Base-by-base conservation (phyloP, 1,284 basidiomycete genomes). In the Cryptococcus sp. region DNA sequence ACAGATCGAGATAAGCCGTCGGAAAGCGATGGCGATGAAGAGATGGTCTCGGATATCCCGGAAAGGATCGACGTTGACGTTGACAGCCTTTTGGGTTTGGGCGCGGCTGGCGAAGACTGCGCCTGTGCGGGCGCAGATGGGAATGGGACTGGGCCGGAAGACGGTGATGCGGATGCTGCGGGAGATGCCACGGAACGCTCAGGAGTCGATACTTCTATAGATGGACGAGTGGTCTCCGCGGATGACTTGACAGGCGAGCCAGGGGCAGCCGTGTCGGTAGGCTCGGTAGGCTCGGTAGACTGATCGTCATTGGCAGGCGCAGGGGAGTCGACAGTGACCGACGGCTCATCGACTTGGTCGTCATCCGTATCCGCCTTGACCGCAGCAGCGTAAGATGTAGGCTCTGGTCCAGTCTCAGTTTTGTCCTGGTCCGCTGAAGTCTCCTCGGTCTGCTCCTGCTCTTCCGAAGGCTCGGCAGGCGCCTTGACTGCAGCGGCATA, bases 401-500 rank as follows among this genome's bases (percentile, higher is more conserved):
- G 48, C 17, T 52, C 42, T 11, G 62, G 59, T 25, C 6, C 31
- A 35, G 31, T 8, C 31, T 35, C 31, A 35, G 31, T 8, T 8
- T 35, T 35, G 22, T 53, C 20, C 16, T 55, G 48, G 40, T 48
- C 42, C 15, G 60, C 61, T 1, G 56, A 45, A 41, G 48, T 25
- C 15, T 56, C 49, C 8, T 17, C 50, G 16, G 49, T 41, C 27
- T 62, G 50, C 19, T 5, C 41, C 52, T 35, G 31, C 19, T n/a
- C 23, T 48, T 15, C 56, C 56, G 19, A 17, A 17, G 5, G 38
- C 23, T 13, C 51, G 10, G 20, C 31, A 20, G 25, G 35, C 1
- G 48, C 8, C 31, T 61, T 61, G 40, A 56, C 60, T 15, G 51
- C 50, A 16, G 53, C 57, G 1, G 64, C 64, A 42, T 58, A 66